Base-by-base conservation (phyloP, 345 rosid genomes). In the Populus pruinosa region DNA sequence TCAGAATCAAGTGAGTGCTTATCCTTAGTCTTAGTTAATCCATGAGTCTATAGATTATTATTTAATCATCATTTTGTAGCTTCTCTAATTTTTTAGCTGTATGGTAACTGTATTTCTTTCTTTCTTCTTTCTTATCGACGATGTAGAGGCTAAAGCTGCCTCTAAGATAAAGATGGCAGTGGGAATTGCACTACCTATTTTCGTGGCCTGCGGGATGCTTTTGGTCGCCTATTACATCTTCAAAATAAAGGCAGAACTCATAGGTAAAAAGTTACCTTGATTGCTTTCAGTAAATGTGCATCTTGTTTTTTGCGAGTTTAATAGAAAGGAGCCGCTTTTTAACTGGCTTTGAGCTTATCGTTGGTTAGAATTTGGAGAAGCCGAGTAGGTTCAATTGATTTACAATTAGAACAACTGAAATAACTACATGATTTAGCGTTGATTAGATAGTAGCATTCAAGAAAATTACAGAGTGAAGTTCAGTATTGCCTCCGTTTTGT, bases 1-100 rank as follows among this genome's bases (percentile, higher is more conserved):
- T 72, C 81, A 17, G 77, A 72, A 50, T 12, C 43, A 72, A 77
- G 81, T 78, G 73, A 41, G 50, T 14, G 2, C 21, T 50, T 67
- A 11, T 31, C 44, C 8, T 14, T 23, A 31, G 10, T 31, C 33
- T 62, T 14, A 20, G 12, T 17, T 35, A 33, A 67, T 2, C 33
- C 17, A 11, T 38, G 38, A 44, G 44, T 39, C 1, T 7, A 18
- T 23, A 16, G 11, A 33, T 33, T 33, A 39, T 39, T 39, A 39
- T 39, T 39, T 39, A 7, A 44, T 10, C 36, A 18, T 35, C 20
- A 20, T 12, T 5, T 27, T n/a, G 17, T 20, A 47, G 20, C 36
- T 33, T 33, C 7, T 31, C 7, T 49, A 6, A 65, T 14, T 12
- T 8, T 63, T 27, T 63, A 8, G n/a, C 33, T 27, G n/a, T n/a